Percentiles rank a stretch among this genome's conserved stretches.
Conservation (phyloP, 1,284 basidiomycete species). For the Trichosporon sp. region DNA sequence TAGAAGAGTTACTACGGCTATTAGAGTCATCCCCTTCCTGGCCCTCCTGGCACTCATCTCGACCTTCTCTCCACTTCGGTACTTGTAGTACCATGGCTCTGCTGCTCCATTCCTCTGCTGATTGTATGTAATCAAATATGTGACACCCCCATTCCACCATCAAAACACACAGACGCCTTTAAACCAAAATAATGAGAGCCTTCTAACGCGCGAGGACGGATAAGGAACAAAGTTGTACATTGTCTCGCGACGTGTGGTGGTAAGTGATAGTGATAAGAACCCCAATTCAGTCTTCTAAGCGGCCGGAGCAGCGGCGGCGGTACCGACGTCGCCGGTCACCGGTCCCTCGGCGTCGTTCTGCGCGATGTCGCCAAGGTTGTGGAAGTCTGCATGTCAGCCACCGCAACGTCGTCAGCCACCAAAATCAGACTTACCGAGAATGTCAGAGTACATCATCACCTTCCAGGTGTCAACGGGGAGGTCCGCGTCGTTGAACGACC, state of each 20-base stretch:
- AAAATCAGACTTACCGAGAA: conserved; percentile 62
- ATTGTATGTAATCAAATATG: background rate
- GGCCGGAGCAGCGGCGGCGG: conserved; percentile 29
- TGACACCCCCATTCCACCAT: background rate
- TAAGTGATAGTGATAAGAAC: background rate
- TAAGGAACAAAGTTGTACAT: background rate
- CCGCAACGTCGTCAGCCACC: background rate
- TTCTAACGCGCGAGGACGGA: background rate
- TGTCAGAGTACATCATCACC: conserved; percentile 97
- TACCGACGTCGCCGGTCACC: conserved; percentile 41
- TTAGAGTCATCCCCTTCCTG: background rate
- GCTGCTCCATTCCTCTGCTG: background rate
- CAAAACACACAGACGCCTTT: background rate
- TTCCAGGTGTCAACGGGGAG: conserved; percentile 99
- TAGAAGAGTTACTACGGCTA: background rate
- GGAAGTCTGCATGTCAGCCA: conserved; percentile 50
- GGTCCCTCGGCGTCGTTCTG: conserved; percentile 48
- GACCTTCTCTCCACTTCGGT: background rate
- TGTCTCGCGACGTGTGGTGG: background rate
- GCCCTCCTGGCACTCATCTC: background rate
- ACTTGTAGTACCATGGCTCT: background rate
- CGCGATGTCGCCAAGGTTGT: conserved; percentile 52
- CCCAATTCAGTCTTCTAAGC: background rate
- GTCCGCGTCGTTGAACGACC: conserved; percentile 99
- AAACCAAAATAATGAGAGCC: background rate